Conservation (phyloP, 441 rosid genomes). For the Populus tomentosa region DNA sequence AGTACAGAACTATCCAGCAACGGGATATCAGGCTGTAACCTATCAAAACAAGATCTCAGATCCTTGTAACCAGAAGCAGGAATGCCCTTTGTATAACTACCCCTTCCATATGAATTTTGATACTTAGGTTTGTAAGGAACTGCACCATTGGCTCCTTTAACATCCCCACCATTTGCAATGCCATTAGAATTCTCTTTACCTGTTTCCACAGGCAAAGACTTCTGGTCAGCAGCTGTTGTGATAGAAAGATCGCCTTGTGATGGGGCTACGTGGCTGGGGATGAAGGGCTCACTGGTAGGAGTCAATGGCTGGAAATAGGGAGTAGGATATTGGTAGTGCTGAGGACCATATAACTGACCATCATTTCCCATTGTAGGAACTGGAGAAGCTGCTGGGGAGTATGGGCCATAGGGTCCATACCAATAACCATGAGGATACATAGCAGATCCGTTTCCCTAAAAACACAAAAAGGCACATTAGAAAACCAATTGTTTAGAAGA, state of each 20-base stretch:
- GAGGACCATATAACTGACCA: slow-evolving; percentile 69
- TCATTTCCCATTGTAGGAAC: slow-evolving; percentile 69
- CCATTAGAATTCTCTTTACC: slow-evolving; percentile 44
- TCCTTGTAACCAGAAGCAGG: slow-evolving; percentile 64
- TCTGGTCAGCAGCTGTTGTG: slow-evolving; percentile 45
- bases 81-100: slow-evolving; percentile 44
- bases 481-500: not conserved
- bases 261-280: slow-evolving; percentile 39
- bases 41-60: slow-evolving; percentile 40
- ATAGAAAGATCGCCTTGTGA: slow-evolving; percentile 49
- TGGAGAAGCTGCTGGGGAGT: slow-evolving; percentile 69
- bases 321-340: slow-evolving; percentile 74
- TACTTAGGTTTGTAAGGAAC: slow-evolving; percentile 43
- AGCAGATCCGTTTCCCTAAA: slow-evolving; percentile 60
- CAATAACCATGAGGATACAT: slow-evolving; percentile 66
- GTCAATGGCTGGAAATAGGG: slow-evolving; percentile 53
- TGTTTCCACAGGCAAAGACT: slow-evolving; percentile 49
- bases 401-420: slow-evolving; percentile 58
- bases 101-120: slow-evolving; percentile 57
- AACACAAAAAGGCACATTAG: slow-evolving; percentile 10
- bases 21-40: not conserved
- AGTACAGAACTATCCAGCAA: not conserved
- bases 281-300: slow-evolving; percentile 48
- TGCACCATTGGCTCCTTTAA: slow-evolving; percentile 56
- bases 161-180: slow-evolving; percentile 32